phyloP scores from a whole-genome alignment of 441 rosid species.

The Dalechampia spathulata region DNA sequence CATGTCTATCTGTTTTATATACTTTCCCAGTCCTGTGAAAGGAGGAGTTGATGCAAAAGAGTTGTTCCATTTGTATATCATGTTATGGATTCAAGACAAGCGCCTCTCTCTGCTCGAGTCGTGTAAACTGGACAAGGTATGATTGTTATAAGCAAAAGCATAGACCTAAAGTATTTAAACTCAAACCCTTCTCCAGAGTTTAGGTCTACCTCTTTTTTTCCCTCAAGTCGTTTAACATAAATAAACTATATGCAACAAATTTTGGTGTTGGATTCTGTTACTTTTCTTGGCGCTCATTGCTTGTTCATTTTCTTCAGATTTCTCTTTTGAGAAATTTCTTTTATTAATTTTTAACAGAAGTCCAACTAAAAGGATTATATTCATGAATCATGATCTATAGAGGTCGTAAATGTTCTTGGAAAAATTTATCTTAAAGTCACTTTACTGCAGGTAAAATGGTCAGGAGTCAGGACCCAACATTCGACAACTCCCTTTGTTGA shows the following conservation, averaged over 20 bases:
- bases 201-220: too few species aligned
- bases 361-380: not conserved
- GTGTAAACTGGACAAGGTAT: constrained; percentile 92
- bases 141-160: not conserved
- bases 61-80: constrained; percentile 82
- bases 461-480: constrained; percentile 88
- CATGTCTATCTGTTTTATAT: not conserved
- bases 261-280: constrained; percentile 1
- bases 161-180: too few species aligned
- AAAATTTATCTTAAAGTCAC: constrained; percentile 14
- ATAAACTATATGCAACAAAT: not conserved
- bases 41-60: constrained; percentile 97
- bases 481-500: constrained; percentile 93
- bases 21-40: constrained; percentile 59
- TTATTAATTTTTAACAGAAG: not conserved
- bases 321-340: not conserved
- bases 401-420: not conserved
- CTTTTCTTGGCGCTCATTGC: not conserved
- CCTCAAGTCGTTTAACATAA: not conserved
- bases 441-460: constrained; percentile 84
- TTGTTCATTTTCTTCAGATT: not conserved
- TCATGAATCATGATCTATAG: not conserved
- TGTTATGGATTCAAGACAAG: constrained; percentile 96
- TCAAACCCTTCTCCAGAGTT: too few species aligned
- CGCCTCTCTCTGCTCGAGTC: constrained; percentile 84